Base-by-base conservation (phyloP, 2,329 filamentous ascomycete genomes). In the Septoria petroselini region DNA sequence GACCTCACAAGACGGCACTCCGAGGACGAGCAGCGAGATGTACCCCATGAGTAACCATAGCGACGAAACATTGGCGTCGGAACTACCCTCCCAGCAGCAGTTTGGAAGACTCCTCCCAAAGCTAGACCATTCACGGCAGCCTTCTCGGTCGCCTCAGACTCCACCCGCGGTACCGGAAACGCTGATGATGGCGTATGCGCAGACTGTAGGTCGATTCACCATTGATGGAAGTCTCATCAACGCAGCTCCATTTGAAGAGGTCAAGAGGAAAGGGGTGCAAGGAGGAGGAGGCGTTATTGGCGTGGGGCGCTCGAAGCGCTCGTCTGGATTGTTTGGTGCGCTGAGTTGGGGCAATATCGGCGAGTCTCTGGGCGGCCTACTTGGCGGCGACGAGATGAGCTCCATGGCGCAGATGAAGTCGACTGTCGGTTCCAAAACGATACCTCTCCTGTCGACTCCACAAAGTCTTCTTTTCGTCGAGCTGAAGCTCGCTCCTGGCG, bases 391-490 rank as follows among this genome's bases (percentile, higher is more conserved):
- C 45, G 91, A 96, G 63, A 81, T 94, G 58, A 95, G 91, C 71
- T 94, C 86, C 52, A 91, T 98, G 65, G 90, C 91, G 63, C 91
- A 97, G 66, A 96, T 97, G 88, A 85, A 91, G 58, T 88, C 87
- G 3, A 85, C 86, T 42, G 86, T 86, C 19, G 93, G 86, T 66
- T 86, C 89, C 25, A 91, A 89, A 65, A 86, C 88, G 2, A 85
- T 98, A 35, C 93, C 93, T 0, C 74, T 98, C 39, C 77, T 98
- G n/a, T 93, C 88, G 12, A 97, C 91, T 4, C 91, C 91, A 1
- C 93, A 97, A 70, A 95, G 90, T 1, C 88, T 98, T 54, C 73
- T 98, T 9, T 98, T 98, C 68, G 93, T 98, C 45, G 91, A 98
- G 68, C 74, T 98, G 48, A 83, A 86, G 61, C 78, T 98, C 17